Evolutionary conservation across 169 alveolate genomes (phyloP), one percentile per base, ranked within the genome.

Genomic region (Perkinsus chesapeaki): DNA sequence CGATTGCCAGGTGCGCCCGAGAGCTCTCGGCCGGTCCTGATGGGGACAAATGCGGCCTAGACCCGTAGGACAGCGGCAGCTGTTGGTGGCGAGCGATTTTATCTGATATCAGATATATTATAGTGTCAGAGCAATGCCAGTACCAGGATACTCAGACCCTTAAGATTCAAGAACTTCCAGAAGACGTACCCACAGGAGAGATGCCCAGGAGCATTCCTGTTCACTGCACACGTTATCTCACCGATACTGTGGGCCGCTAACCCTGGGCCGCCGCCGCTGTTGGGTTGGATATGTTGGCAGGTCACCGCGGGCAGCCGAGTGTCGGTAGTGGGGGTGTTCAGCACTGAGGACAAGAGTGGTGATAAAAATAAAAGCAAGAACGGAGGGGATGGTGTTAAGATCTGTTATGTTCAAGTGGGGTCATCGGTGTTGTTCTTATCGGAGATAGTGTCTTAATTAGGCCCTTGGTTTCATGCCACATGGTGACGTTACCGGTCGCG

Each of bases 141-240:
- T 99, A 96, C 95, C 98, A 98, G 39, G 99, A 99, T 95, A 98
- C 98, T 39, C 99, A 99, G 96, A 96, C 97, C 1, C 95, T 99
- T 73, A 99, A 98, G 96, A 95, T 99, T 91, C 99, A 99, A 95
- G 99, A 99, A 95, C 97, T 99, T 34, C 99, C 99, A n/a, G 99
- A 99, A 95, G 99, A 98, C 93, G 99, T 98, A 34, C 99, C 99
- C 3, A 97, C 99, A 34, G 99, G 99, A 39, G 99, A 98, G 94
- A 97, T 98, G 96, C 99, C 99, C 23, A 96, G 99, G 94, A 92
- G 91, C 39, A 92, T 94, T 0, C 91, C 95, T 20, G 73, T 94
- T n/a, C 95, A 94, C 60, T 90, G 92, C 73, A 94, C 95, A 0
- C 93, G 95, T 37, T 91, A 91, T 31, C 91, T 94, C n/a, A 92